Evolutionary conservation across 176 grass and related monocot species (phyloP).

Genomic region (Triticum timopheevii): DNA sequence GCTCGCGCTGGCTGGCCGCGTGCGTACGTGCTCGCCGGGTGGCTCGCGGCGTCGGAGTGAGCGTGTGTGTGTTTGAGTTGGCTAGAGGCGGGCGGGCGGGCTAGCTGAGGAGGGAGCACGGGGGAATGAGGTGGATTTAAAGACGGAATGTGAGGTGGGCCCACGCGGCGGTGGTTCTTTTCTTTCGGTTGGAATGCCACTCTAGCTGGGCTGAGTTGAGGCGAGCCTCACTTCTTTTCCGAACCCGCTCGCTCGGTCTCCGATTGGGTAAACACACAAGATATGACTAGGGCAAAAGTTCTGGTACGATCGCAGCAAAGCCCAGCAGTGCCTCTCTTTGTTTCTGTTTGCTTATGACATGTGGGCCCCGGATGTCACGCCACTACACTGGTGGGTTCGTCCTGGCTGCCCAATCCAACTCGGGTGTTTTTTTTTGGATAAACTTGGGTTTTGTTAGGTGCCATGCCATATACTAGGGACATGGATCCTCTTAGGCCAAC

Average conservation of each 20-base stretch:
- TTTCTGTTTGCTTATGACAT: neutral
- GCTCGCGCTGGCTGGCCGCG: neutral
- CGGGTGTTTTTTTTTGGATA: too few relatives aligned
- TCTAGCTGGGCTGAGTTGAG: neutral
- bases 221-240: neutral
- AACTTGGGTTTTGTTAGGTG: too few relatives aligned
- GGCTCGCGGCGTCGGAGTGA: neutral
- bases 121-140: constrained; percentile 13
- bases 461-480: neutral
- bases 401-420: neutral
- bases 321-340: neutral
- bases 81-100: neutral
- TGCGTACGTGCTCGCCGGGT: neutral
- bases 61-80: neutral
- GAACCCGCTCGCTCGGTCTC: neutral
- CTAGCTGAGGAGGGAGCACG: constrained; percentile 40
- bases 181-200: constrained; percentile 43
- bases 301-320: constrained; percentile 15
- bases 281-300: neutral
- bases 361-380: neutral
- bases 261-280: constrained; percentile 15
- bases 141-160: neutral
- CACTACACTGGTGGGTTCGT: neutral
- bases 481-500: too few relatives aligned
- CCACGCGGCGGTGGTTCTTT: constrained; percentile 26